A percentile compares a stretch with the other conserved stretches of the same genome.
These are phyloP conservation scores for Thelonectria rubi DNA, from an alignment of 2,329 filamentous ascomycete species.

Conservation along the genomic window DNA sequence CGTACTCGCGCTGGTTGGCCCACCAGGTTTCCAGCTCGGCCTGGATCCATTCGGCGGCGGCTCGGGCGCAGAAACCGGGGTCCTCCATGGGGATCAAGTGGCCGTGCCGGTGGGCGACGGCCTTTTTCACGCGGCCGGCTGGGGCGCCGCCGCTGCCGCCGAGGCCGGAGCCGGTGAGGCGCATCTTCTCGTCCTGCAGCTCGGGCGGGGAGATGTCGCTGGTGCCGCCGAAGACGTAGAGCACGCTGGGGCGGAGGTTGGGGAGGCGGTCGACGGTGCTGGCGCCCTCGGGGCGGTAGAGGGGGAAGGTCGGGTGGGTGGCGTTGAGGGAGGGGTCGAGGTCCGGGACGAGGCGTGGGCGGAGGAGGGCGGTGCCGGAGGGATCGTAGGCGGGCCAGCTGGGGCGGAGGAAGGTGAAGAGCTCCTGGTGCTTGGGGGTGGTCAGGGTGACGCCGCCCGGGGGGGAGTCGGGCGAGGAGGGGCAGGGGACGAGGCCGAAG, in stretches of 20 bases:
- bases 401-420: slow-evolving; percentile 78
- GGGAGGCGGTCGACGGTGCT: slow-evolving; percentile 66
- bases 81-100: slow-evolving; percentile 89
- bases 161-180: slow-evolving; percentile 68
- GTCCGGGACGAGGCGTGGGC: slow-evolving; percentile 56
- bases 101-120: slow-evolving; percentile 71
- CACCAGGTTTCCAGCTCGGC: slow-evolving; percentile 67
- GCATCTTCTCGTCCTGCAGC: slow-evolving; percentile 66
- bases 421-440: slow-evolving; percentile 84
- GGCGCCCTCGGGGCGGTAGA: slow-evolving; percentile 74
- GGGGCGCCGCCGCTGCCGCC: slow-evolving; percentile 75
- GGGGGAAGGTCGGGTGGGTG: slow-evolving; percentile 55
- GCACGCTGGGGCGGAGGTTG: slow-evolving; percentile 68
- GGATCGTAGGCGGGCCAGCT: slow-evolving; percentile 58
- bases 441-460: slow-evolving; percentile 71
- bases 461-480: slow-evolving; percentile 55
- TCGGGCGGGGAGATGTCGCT: slow-evolving; percentile 65
- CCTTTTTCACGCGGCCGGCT: slow-evolving; percentile 70
- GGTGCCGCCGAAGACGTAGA: slow-evolving; percentile 74
- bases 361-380: slow-evolving; percentile 50
- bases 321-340: slow-evolving; percentile 52
- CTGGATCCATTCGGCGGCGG: slow-evolving; percentile 65
- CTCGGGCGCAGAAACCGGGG: slow-evolving; percentile 70
- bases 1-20: slow-evolving; percentile 64
- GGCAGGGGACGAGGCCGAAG: slow-evolving; percentile 76